Evolutionary conservation across 192 early-diverging fungal genomes (phyloP), one percentile per base, ranked within the genome.

Genomic region (Ambispora gerdemannii): DNA sequence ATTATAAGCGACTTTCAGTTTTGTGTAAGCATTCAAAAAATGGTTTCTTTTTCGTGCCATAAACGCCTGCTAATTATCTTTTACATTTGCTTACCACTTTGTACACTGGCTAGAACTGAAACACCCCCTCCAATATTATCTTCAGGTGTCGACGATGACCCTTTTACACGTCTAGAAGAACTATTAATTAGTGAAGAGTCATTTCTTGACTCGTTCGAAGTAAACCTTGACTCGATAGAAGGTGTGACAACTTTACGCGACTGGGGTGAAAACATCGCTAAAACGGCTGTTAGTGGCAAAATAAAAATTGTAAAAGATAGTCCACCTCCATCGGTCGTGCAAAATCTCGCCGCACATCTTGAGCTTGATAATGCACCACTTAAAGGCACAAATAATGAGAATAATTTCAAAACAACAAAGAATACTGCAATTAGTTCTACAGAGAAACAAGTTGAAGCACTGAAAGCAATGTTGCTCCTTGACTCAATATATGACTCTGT

Each of bases 401-500:
- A 6, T 15, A 43, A 15, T 43, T 43, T 43, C 38, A 6, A 15
- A 43, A 15, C 38, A 43, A 15, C 38, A 10, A 10, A 6, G 7
- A 43, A 51, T 30, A 50, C 28, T 1, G n/a, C 47, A n/a, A n/a
- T n/a, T n/a, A n/a, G n/a, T n/a, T n/a, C n/a, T n/a, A 17, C 47
- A 50, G 63, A 66, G 15, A 50, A 50, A 50, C 24, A 66, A 66
- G n/a, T 50, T 17, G 63, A 66, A 22, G 32, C 50, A n/a, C 25
- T 19, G 28, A 66, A 35, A 50, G 24, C 28, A 7, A 30, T 38
- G 25, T 38, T 50, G 19, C 31, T 66, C n/a, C 30, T 66, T 20
- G 65, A 67, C 35, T 19, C 50, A 0, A 67, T 67, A 52, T 67
- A 67, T 35, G 65, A 67, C 10, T 36, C 50, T 6, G 50, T 55